Evolutionary conservation across 371 early-diverging fungal genomes (phyloP).

Genomic region (Mucor racemosus): DNA sequence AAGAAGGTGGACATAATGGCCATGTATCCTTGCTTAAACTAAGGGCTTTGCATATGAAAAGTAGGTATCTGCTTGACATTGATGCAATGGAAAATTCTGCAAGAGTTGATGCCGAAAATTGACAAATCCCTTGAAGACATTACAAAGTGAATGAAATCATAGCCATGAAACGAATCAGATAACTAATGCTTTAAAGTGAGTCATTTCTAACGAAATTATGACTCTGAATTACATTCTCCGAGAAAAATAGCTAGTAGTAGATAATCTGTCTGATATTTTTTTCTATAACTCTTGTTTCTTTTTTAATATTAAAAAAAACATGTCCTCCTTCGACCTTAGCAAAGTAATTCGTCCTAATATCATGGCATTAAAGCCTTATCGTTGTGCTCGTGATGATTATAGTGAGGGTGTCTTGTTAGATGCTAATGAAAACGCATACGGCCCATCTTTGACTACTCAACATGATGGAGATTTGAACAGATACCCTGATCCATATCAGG

Average conservation of each 20-base stretch:
- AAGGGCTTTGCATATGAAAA: background rate
- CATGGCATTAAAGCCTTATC: constrained; percentile 87
- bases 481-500: constrained; percentile 96
- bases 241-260: background rate
- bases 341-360: constrained; percentile 93
- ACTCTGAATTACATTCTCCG: constrained; percentile 4
- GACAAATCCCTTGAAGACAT: constrained; percentile 22
- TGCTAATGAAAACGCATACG: constrained; percentile 97
- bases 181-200: constrained; percentile 3
- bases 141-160: constrained; percentile 13
- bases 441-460: constrained; percentile 61
- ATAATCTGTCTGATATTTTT: background rate
- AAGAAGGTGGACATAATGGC: too few relatives aligned
- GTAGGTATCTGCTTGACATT: constrained; percentile 32
- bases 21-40: background rate
- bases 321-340: constrained; percentile 69
- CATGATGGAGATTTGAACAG: constrained; percentile 74
- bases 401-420: constrained; percentile 90
- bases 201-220: constrained; percentile 8
- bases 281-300: background rate
- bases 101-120: constrained; percentile 26
- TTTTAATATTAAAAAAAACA: background rate
- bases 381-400: constrained; percentile 97
- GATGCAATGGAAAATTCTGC: constrained; percentile 32
- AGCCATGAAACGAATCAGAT: background rate